These are phyloP conservation scores for Lathyrus sativus DNA, from an alignment of 306 rosid genomes.

Conservation along the genomic window DNA sequence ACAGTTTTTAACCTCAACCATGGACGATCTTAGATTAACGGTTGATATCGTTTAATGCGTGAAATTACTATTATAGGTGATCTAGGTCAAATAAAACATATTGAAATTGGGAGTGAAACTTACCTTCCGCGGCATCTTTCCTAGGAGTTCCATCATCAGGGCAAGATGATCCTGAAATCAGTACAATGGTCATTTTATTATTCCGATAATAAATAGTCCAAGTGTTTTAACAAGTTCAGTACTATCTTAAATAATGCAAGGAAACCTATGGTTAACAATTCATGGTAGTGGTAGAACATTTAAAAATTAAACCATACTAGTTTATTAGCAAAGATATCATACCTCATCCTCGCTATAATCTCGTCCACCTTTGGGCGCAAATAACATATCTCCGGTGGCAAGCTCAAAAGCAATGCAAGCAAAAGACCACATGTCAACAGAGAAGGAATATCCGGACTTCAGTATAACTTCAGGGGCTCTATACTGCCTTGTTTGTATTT, in stretches of 20 bases:
- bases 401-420: conserved; percentile 94
- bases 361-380: conserved; percentile 78
- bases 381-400: conserved; percentile 97
- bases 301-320: conserved; percentile 23
- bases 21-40: neutral
- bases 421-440: conserved; percentile 95
- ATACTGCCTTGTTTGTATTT: conserved; percentile 94
- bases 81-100: neutral
- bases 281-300: conserved; percentile 13
- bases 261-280: conserved; percentile 26
- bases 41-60: neutral
- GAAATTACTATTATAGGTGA: neutral
- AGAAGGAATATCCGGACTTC: conserved; percentile 76
- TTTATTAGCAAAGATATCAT: conserved; percentile 41
- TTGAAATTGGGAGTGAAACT: conserved; percentile 19
- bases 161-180: conserved; percentile 96
- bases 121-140: conserved; percentile 92
- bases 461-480: conserved; percentile 95
- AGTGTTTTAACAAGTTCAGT: neutral
- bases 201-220: conserved; percentile 4
- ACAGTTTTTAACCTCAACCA: neutral
- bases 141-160: conserved; percentile 96
- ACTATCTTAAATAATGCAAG: conserved; percentile 22
- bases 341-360: conserved; percentile 95
- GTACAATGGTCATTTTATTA: conserved; percentile 27